Evolutionary conservation across 495 filamentous ascomycete species (phyloP).

Genomic region (Cercophora samala): DNA sequence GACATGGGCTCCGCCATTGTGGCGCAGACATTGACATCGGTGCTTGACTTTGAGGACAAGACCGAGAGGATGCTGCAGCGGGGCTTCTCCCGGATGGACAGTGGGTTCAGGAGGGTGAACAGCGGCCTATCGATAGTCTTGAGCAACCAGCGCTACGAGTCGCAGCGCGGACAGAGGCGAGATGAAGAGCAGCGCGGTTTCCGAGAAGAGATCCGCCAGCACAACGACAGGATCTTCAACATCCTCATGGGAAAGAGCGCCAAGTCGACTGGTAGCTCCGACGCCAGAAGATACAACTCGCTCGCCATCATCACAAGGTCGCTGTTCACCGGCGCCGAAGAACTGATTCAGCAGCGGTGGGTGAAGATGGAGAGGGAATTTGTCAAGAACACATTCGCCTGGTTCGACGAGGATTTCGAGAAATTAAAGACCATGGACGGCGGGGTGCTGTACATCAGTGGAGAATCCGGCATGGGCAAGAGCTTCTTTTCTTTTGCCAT

Average conservation of each 20-base stretch:
- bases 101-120: slow-evolving; percentile 10
- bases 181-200: slow-evolving; percentile 7
- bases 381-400: slow-evolving; percentile 1
- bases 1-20: slow-evolving; percentile 9
- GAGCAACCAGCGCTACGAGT: slow-evolving; percentile 11
- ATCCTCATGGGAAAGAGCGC: slow-evolving; percentile 3
- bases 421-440: slow-evolving; percentile 7
- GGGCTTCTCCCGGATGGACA: slow-evolving; percentile 10
- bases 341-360: slow-evolving; percentile 1
- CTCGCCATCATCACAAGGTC: slow-evolving; percentile 11
- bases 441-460: background rate
- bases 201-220: slow-evolving; percentile 3
- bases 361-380: slow-evolving; percentile 8
- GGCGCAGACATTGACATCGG: background rate
- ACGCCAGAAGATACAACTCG: background rate
- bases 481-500: slow-evolving; percentile 7
- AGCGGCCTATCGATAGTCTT: background rate
- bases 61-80: slow-evolving; percentile 7
- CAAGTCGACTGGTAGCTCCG: background rate
- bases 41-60: slow-evolving; percentile 5
- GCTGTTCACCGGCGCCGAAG: slow-evolving; percentile 5
- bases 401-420: slow-evolving; percentile 1
- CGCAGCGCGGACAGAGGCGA: slow-evolving; percentile 6
- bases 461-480: slow-evolving; percentile 7
- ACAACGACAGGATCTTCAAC: slow-evolving; percentile 12